Percentiles rank a stretch among this genome's conserved stretches.
phyloP scores from a whole-genome alignment of 2,329 filamentous ascomycete genomes.

The Talaromyces verruculosus region DNA sequence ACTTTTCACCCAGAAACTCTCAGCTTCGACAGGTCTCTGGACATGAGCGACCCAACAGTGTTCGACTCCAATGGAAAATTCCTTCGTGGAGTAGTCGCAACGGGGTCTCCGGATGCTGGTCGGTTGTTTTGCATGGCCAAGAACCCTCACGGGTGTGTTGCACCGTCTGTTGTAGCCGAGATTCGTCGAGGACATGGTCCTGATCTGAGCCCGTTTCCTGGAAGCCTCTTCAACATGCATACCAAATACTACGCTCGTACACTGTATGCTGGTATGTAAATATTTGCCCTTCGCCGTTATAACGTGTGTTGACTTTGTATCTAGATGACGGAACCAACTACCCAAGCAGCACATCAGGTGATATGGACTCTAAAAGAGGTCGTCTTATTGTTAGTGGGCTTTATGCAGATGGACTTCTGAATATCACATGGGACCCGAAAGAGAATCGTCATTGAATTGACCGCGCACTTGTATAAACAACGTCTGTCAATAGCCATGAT shows the following conservation, averaged over 20 bases:
- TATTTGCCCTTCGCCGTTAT: background rate
- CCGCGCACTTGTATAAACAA: background rate
- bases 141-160: slow-evolving; percentile 21
- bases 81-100: slow-evolving; percentile 23
- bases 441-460: slow-evolving; percentile 11
- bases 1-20: slow-evolving; percentile 25
- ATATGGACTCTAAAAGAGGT: slow-evolving; percentile 24
- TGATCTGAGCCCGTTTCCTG: slow-evolving; percentile 24
- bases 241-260: slow-evolving; percentile 22
- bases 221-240: slow-evolving; percentile 17
- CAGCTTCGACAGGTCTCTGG: slow-evolving; percentile 23
- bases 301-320: background rate
- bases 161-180: slow-evolving; percentile 25
- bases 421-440: slow-evolving; percentile 25
- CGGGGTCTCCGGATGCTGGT: slow-evolving; percentile 21
- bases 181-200: slow-evolving; percentile 22
- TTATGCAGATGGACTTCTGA: slow-evolving; percentile 24
- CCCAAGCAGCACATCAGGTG: slow-evolving; percentile 22
- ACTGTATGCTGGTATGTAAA: slow-evolving; percentile 21
- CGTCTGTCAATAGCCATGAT: background rate
- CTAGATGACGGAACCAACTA: slow-evolving; percentile 24
- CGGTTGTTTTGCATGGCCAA: slow-evolving; percentile 22
- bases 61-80: slow-evolving; percentile 24
- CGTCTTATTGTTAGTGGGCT: slow-evolving; percentile 23
- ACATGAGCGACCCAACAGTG: slow-evolving; percentile 21